Percentiles rank a stretch among this genome's conserved stretches.
Conservation (phyloP, 2,329 filamentous ascomycete genomes). For the Amauroascus niger region DNA sequence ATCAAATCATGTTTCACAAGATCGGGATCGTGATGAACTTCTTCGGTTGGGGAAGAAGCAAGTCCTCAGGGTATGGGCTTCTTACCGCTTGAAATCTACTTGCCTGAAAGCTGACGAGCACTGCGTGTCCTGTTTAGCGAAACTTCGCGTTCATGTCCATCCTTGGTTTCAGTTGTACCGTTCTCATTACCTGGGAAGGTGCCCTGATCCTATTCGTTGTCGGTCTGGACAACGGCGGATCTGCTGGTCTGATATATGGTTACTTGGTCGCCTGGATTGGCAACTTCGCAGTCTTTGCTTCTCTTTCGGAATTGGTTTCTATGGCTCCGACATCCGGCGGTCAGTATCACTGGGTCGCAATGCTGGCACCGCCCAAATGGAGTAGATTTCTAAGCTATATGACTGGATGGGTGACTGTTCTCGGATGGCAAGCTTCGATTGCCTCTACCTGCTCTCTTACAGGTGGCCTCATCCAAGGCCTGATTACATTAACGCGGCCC, state of each 20-base stretch:
- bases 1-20: slow-evolving; percentile 6
- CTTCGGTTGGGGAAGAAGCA: slow-evolving; percentile 37
- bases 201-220: slow-evolving; percentile 15
- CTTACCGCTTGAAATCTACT: slow-evolving; percentile 1
- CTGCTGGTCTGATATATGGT: slow-evolving; percentile 32
- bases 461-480: slow-evolving; percentile 29
- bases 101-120: not conserved
- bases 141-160: slow-evolving; percentile 30
- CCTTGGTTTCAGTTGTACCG: slow-evolving; percentile 30
- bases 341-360: slow-evolving; percentile 36
- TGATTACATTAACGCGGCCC: slow-evolving; percentile 28
- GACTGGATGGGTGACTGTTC: slow-evolving; percentile 33
- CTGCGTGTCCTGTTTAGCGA: slow-evolving; percentile 13
- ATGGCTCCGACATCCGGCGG: slow-evolving; percentile 34
- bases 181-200: slow-evolving; percentile 34
- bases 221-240: slow-evolving; percentile 27
- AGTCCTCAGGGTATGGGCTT: slow-evolving; percentile 32
- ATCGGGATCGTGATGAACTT: slow-evolving; percentile 28
- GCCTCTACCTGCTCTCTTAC: slow-evolving; percentile 29
- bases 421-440: slow-evolving; percentile 31
- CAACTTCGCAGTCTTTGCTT: slow-evolving; percentile 30
- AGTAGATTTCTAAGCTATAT: slow-evolving; percentile 31
- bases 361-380: slow-evolving; percentile 28
- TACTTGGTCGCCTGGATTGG: slow-evolving; percentile 31
- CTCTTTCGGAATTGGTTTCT: slow-evolving; percentile 35